Evolutionary conservation across 1,284 basidiomycete genomes (phyloP).

Genomic region (Ustilago shanxiensis): DNA sequence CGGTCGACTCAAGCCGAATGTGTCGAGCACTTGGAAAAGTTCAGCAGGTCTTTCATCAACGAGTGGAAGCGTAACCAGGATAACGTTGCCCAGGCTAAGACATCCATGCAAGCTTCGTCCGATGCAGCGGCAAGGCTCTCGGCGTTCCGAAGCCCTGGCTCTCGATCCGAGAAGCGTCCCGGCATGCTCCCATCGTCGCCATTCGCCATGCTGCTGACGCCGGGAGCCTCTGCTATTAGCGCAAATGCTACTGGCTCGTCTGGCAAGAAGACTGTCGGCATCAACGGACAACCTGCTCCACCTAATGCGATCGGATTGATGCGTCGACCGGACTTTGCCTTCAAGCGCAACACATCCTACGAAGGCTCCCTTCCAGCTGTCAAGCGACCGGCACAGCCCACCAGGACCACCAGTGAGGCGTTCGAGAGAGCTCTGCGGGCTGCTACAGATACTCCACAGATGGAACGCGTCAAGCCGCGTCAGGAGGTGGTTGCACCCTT

Average conservation of each 20-base stretch:
- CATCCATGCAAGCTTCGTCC: slow-evolving; percentile 1
- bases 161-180: slow-evolving; percentile 25
- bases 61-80: slow-evolving; percentile 47
- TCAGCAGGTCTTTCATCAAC: slow-evolving; percentile 42
- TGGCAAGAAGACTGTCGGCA: slow-evolving; percentile 23
- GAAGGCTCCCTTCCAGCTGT: slow-evolving; percentile 17
- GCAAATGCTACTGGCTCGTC: slow-evolving; percentile 6
- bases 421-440: slow-evolving; percentile 48
- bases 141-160: slow-evolving; percentile 26
- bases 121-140: slow-evolving; percentile 16
- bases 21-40: slow-evolving; percentile 49
- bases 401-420: slow-evolving; percentile 37
- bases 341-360: slow-evolving; percentile 41
- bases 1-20: slow-evolving; percentile 49
- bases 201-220: slow-evolving; percentile 25
- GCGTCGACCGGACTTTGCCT: slow-evolving; percentile 41
- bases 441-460: slow-evolving; percentile 30
- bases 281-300: slow-evolving; percentile 16
- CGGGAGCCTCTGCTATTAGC: slow-evolving; percentile 1
- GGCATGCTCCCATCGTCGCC: slow-evolving; percentile 19
- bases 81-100: slow-evolving; percentile 15
- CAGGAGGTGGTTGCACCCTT: slow-evolving; percentile 37
- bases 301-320: slow-evolving; percentile 15
- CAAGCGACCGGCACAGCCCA: slow-evolving; percentile 31
- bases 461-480: slow-evolving; percentile 34